Base-by-base conservation (phyloP, 2,329 filamentous ascomycete species). In the Mycosphaerella arachidis region DNA sequence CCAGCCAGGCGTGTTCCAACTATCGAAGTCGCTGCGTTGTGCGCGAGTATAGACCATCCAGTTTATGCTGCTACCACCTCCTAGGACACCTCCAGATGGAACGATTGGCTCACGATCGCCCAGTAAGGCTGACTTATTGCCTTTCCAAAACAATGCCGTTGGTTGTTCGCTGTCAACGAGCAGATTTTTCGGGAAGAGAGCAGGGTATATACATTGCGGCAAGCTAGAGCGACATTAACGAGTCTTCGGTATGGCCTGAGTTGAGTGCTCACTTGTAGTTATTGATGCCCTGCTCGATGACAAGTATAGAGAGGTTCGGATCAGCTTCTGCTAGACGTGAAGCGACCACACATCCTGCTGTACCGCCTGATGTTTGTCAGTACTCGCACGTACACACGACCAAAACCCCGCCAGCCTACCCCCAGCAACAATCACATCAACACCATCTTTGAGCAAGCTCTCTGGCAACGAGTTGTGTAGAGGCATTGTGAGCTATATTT, bases 1-100 rank as follows among this genome's bases (percentile, higher is more conserved):
- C 82, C 82, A 84, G 0, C 82, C 82, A 13, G 76, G 73, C 0
- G 76, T 78, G 2, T 81, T 77, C 81, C 81, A 84, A 6, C 76
- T 75, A 63, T 84, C 80, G 56, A 78, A 82, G 66, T 82, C 80
- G 10, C 72, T 72, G 4, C 74, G 71, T 64, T 81, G 76, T 16
- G 75, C 77, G 45, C 78, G 71, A 3, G 76, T 77, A 64, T 80
- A 79, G 4, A 71, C 71, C 73, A 76, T 74, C 62, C 72, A 72
- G 57, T 76, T 75, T 58, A 76, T 76, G 4, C 71, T 73, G 48
- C 60, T 61, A 29, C 85, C 85, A 6, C 87, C 87, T 20, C 87
- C 87, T 0, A 90, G 77, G 1, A 83, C 80, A 20, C 79, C 78
- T 45, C 77, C 78, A 5, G 68, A 73, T 6, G 75, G 75, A 5